A percentile compares a stretch with the other conserved stretches of the same genome.
These are phyloP conservation scores for Quercus gilva DNA, from an alignment of 306 rosid species.

Conservation along the genomic window DNA sequence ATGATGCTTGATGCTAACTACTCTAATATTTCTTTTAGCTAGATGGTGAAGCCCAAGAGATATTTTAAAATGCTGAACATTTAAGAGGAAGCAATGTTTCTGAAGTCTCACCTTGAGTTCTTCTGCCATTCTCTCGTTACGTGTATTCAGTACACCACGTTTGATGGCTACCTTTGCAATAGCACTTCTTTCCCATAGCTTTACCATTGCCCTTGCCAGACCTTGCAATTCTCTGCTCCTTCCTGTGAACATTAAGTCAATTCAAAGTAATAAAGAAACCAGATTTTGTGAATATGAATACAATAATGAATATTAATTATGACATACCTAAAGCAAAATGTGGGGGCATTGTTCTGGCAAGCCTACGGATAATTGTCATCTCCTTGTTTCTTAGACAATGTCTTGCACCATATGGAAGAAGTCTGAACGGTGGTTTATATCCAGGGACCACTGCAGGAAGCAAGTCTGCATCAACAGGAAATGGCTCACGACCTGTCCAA, in stretches of 20 bases:
- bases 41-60: conserved; percentile 4
- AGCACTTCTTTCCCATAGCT: conserved; percentile 84
- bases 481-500: conserved; percentile 88
- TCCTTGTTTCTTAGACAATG: conserved; percentile 54
- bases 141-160: conserved; percentile 82
- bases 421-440: conserved; percentile 72
- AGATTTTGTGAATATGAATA: conserved; percentile 11
- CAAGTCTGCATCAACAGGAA: conserved; percentile 92
- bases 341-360: conserved; percentile 74
- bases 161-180: conserved; percentile 92
- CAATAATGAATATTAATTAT: conserved; percentile 25
- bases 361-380: conserved; percentile 67
- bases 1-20: neutral
- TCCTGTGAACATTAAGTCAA: conserved; percentile 47
- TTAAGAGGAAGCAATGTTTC: conserved; percentile 12
- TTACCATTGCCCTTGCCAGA: conserved; percentile 78
- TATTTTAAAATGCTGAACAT: conserved; percentile 14
- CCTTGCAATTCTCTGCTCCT: conserved; percentile 92
- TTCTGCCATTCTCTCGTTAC: conserved; percentile 92
- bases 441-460: conserved; percentile 65
- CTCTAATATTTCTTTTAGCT: neutral
- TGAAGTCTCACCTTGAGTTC: conserved; percentile 71
- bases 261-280: neutral
- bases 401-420: conserved; percentile 72
- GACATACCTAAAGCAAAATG: conserved; percentile 89